These are phyloP conservation scores for Pogostemon cablin DNA, from an alignment of 257 asterid genomes.

Conservation along the genomic window DNA sequence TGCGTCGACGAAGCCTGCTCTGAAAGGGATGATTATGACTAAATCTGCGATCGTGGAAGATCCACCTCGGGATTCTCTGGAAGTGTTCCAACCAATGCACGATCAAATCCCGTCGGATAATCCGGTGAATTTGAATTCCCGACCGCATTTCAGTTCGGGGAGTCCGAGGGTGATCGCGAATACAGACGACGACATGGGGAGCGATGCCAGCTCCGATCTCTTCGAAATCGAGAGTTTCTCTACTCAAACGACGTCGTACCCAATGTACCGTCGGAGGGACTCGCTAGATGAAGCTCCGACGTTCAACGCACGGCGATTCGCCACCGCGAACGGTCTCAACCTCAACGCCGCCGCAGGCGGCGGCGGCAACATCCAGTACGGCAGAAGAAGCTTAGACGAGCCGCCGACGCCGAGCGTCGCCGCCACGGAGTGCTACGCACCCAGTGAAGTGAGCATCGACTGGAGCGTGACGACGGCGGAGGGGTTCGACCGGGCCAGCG, in stretches of 20 bases:
- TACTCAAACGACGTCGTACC: slow-evolving; percentile 59
- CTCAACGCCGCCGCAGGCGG: not conserved
- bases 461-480: slow-evolving; percentile 97
- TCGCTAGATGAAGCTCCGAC: slow-evolving; percentile 62
- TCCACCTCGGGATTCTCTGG: slow-evolving; percentile 66
- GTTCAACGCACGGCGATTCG: slow-evolving; percentile 47
- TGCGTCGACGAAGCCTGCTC: slow-evolving; percentile 25
- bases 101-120: not conserved
- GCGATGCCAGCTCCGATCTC: slow-evolving; percentile 89
- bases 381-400: slow-evolving; percentile 53
- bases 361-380: slow-evolving; percentile 25
- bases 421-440: slow-evolving; percentile 79
- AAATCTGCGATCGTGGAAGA: slow-evolving; percentile 39
- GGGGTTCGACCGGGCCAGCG: slow-evolving; percentile 66
- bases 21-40: slow-evolving; percentile 18
- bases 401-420: slow-evolving; percentile 73
- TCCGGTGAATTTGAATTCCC: not conserved
- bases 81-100: slow-evolving; percentile 64
- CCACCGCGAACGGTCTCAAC: slow-evolving; percentile 27
- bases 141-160: slow-evolving; percentile 42
- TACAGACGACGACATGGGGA: slow-evolving; percentile 58
- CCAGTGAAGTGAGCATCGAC: slow-evolving; percentile 83
- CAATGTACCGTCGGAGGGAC: slow-evolving; percentile 58
- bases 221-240: slow-evolving; percentile 90
- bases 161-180: slow-evolving; percentile 43